Evolutionary conservation across 192 early-diverging fungal genomes (phyloP).

Genomic region (Kappamyces sp.): DNA sequence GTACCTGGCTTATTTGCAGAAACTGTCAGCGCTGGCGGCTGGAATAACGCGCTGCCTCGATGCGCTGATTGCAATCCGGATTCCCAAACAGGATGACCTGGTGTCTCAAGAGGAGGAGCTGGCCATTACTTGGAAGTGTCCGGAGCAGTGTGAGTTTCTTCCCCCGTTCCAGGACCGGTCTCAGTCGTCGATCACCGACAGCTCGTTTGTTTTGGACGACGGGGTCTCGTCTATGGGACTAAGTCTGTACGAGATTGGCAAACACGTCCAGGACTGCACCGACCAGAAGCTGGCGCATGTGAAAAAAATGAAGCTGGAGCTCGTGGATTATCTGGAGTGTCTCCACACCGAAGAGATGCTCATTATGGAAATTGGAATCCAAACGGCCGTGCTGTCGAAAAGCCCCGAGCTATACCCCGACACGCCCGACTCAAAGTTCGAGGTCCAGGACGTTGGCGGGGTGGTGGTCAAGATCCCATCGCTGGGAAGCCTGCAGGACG

Average conservation of each 20-base stretch:
- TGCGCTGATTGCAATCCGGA: conserved; percentile 18
- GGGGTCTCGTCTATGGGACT: conserved; percentile 37
- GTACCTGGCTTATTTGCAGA: conserved; percentile 31
- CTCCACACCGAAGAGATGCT: neutral
- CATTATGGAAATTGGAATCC: conserved; percentile 11
- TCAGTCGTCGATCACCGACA: conserved; percentile 14
- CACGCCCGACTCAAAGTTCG: neutral
- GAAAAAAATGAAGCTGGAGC: conserved; percentile 1
- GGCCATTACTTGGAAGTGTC: conserved; percentile 23
- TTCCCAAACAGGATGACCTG: conserved; percentile 19
- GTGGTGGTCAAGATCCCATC: conserved; percentile 13
- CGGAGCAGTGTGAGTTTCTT: conserved; percentile 31
- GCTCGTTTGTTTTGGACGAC: conserved; percentile 17
- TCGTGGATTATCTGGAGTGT: conserved; percentile 15
- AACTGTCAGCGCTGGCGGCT: conserved; percentile 19
- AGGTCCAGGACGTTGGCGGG: conserved; percentile 13
- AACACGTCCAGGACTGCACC: conserved; percentile 2
- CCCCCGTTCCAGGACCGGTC: conserved; percentile 25
- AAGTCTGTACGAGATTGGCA: conserved; percentile 30
- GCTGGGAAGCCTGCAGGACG: conserved; percentile 1
- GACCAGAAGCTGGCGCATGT: conserved; percentile 21
- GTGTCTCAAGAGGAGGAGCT: neutral
- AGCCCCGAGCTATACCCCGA: neutral
- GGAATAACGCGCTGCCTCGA: conserved; percentile 27
- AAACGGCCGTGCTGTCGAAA: conserved; percentile 2